phyloP scores from a whole-genome alignment of 2,329 filamentous ascomycete species.

The Aspergillus caelatus region DNA sequence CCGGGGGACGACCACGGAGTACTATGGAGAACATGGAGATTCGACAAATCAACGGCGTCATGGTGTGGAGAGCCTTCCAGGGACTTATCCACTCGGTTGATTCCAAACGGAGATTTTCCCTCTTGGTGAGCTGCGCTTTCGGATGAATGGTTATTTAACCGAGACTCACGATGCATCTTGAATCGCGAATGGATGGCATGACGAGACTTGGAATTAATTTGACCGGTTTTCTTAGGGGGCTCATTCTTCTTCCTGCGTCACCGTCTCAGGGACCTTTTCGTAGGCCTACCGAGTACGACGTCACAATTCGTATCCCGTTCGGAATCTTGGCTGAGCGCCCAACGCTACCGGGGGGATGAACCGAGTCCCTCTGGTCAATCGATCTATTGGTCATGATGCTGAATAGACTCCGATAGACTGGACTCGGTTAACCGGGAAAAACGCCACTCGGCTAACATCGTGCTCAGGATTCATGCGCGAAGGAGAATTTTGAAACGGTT shows the following conservation, averaged over 20 bases:
- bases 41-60: slow-evolving; percentile 19
- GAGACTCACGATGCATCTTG: background rate
- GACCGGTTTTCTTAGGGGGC: background rate
- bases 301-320: background rate
- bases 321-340: background rate
- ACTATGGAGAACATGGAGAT: slow-evolving; percentile 7
- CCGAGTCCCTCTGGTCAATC: background rate
- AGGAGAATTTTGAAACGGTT: too few species aligned
- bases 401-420: background rate
- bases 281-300: background rate
- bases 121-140: slow-evolving; percentile 8
- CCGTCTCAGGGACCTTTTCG: background rate
- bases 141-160: slow-evolving; percentile 17
- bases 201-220: background rate
- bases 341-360: background rate
- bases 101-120: slow-evolving; percentile 18
- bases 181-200: background rate
- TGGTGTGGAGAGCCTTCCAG: slow-evolving; percentile 12
- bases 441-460: background rate
- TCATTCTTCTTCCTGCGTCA: background rate
- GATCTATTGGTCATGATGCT: background rate
- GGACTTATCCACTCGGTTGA: slow-evolving; percentile 19
- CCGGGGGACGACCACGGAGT: slow-evolving; percentile 13
- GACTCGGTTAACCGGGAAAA: background rate
- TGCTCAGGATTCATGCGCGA: too few species aligned